Evolutionary conservation across 106 monocot species (phyloP).

Genomic region (Triglochin maritima): DNA sequence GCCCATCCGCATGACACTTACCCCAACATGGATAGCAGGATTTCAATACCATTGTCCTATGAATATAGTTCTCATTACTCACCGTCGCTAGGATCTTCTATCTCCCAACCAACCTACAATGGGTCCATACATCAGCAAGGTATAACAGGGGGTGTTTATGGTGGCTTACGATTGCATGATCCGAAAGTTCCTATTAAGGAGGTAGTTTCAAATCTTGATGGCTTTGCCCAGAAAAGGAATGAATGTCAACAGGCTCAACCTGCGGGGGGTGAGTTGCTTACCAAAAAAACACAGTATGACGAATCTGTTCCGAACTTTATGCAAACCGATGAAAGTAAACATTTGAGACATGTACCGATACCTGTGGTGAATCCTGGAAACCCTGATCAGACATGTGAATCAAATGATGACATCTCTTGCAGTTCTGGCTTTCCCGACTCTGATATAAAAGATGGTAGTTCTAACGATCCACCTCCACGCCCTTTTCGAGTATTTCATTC

Average conservation of each 20-base stretch:
- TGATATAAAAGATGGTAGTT: slow-evolving; percentile 32
- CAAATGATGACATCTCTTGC: slow-evolving; percentile 34
- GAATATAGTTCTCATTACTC: slow-evolving; percentile 26
- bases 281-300: slow-evolving; percentile 17
- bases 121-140: slow-evolving; percentile 16
- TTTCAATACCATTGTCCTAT: slow-evolving; percentile 33
- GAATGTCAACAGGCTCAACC: slow-evolving; percentile 26
- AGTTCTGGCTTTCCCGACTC: slow-evolving; percentile 52
- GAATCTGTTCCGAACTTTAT: slow-evolving; percentile 9
- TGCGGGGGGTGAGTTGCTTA: slow-evolving; percentile 14
- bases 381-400: slow-evolving; percentile 22
- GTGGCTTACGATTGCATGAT: slow-evolving; percentile 8
- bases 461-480: slow-evolving; percentile 32
- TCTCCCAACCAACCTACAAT: slow-evolving; percentile 15
- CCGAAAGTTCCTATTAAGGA: slow-evolving; percentile 14
- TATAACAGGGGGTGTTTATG: background rate
- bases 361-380: slow-evolving; percentile 8
- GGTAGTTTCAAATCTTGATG: slow-evolving; percentile 14
- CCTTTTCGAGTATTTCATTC: slow-evolving; percentile 62
- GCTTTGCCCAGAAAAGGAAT: slow-evolving; percentile 11
- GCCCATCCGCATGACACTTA: slow-evolving; percentile 19
- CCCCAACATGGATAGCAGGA: slow-evolving; percentile 22
- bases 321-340: slow-evolving; percentile 14
- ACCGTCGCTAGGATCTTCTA: slow-evolving; percentile 18
- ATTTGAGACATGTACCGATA: slow-evolving; percentile 14